Percentiles rank a stretch among this genome's conserved stretches.
Evolutionary conservation across 1,284 basidiomycete species (phyloP).

Genomic region (Polyporus tsugae): DNA sequence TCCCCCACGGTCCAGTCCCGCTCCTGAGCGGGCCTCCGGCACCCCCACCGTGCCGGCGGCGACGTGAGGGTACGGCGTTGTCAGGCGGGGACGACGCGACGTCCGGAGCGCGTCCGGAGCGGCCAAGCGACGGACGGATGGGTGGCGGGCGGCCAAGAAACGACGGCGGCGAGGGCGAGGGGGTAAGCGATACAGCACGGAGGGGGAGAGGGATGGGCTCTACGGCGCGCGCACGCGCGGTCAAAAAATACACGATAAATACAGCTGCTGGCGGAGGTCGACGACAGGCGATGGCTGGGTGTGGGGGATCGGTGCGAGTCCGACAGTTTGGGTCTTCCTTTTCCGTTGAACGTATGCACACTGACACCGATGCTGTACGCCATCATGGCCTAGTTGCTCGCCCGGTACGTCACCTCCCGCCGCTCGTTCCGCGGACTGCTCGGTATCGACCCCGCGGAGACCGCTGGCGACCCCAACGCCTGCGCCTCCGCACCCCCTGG

Average conservation of each 20-base stretch:
- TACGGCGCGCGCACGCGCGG: conserved; percentile 17
- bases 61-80: neutral
- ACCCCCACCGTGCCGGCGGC: neutral
- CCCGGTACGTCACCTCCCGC: conserved; percentile 34
- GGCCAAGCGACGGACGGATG: conserved; percentile 1
- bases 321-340: neutral
- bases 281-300: neutral
- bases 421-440: conserved; percentile 36
- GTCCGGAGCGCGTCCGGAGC: conserved; percentile 1
- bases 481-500: conserved; percentile 18
- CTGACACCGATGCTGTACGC: neutral
- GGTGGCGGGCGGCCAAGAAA: neutral
- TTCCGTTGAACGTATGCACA: neutral
- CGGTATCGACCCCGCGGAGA: conserved; percentile 25
- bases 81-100: neutral
- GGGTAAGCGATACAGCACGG: conserved; percentile 24
- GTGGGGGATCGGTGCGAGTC: neutral
- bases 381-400: conserved; percentile 23
- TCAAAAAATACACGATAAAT: conserved; percentile 37
- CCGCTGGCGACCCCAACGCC: conserved; percentile 24
- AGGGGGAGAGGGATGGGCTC: neutral
- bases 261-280: conserved; percentile 21
- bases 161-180: conserved; percentile 3
- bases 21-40: conserved; percentile 20
- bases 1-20: conserved; percentile 5